A percentile compares a stretch with the other conserved stretches of the same genome.
These are phyloP conservation scores for Cardamine occulta DNA, from an alignment of 345 rosid species.

Conservation along the genomic window DNA sequence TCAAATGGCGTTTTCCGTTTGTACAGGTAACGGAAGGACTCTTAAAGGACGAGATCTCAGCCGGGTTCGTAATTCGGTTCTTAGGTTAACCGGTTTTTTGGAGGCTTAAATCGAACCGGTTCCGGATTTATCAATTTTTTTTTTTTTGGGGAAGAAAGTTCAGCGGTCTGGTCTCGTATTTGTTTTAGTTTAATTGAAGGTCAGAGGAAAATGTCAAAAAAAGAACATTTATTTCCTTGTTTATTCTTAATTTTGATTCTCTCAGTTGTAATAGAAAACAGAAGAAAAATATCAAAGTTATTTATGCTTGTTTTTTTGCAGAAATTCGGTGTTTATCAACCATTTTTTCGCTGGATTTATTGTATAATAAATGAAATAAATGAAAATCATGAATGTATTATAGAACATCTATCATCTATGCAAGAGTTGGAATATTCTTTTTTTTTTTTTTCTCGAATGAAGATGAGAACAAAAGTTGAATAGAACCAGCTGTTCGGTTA, in stretches of 20 bases:
- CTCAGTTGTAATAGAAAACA: slow-evolving; percentile 22
- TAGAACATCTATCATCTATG: slow-evolving; percentile 27
- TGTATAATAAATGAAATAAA: background rate
- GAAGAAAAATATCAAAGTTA: background rate
- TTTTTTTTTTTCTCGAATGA: background rate
- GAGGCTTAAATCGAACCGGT: slow-evolving; percentile 52
- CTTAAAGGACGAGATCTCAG: slow-evolving; percentile 86
- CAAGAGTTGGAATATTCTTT: slow-evolving; percentile 18
- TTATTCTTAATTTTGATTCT: slow-evolving; percentile 27
- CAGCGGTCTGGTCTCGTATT: background rate
- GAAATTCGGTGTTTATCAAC: background rate
- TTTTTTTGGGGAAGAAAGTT: slow-evolving; percentile 22
- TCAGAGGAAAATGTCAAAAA: slow-evolving; percentile 35
- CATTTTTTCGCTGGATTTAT: background rate
- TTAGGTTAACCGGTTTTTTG: slow-evolving; percentile 83
- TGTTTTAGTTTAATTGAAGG: slow-evolving; percentile 27
- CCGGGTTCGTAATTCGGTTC: slow-evolving; percentile 79
- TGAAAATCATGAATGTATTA: background rate
- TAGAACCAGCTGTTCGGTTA: slow-evolving; percentile 35
- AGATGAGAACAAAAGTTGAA: slow-evolving; percentile 31
- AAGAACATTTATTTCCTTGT: slow-evolving; percentile 32
- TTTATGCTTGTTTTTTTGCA: background rate
- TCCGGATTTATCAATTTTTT: background rate
- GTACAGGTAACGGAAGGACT: slow-evolving; percentile 82
- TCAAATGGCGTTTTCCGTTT: slow-evolving; percentile 75